These are phyloP conservation scores for Saccharomyces mikatae DNA, from an alignment of 805 yeast genomes.

Conservation along the genomic window DNA sequence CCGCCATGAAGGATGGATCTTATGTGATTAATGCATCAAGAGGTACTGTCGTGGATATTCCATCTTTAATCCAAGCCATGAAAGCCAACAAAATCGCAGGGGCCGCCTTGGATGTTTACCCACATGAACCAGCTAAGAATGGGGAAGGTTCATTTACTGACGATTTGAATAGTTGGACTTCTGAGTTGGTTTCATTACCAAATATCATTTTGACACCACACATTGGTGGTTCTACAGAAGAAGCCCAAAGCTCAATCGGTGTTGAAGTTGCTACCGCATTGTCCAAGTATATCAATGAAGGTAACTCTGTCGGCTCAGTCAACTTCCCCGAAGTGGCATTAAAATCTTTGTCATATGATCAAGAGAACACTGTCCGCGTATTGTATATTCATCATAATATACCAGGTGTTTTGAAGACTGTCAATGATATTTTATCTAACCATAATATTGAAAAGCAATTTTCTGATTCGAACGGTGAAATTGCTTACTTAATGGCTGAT, in stretches of 20 bases:
- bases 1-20: constrained; percentile 93
- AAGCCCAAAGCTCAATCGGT: constrained; percentile 97
- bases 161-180: constrained; percentile 71
- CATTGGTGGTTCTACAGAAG: constrained; percentile 98
- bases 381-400: constrained; percentile 94
- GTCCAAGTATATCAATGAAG: constrained; percentile 90
- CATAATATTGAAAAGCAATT: constrained; percentile 97
- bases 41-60: constrained; percentile 95
- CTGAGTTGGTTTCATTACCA: constrained; percentile 72
- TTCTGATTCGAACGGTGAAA: constrained; percentile 92
- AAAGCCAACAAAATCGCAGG: constrained; percentile 92
- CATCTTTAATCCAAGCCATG: constrained; percentile 86
- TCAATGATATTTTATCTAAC: constrained; percentile 86
- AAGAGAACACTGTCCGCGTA: constrained; percentile 83
- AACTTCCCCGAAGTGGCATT: constrained; percentile 97
- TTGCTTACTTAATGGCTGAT: constrained; percentile 97
- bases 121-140: constrained; percentile 94
- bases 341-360: constrained; percentile 81
- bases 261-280: constrained; percentile 84
- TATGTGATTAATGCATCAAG: constrained; percentile 93
- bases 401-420: constrained; percentile 97
- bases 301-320: constrained; percentile 88
- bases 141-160: constrained; percentile 74
- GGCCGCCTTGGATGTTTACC: constrained; percentile 93
- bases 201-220: constrained; percentile 93